These are phyloP conservation scores for Colletotrichum liaoningense DNA, from an alignment of 2,329 filamentous ascomycete genomes.

Conservation along the genomic window DNA sequence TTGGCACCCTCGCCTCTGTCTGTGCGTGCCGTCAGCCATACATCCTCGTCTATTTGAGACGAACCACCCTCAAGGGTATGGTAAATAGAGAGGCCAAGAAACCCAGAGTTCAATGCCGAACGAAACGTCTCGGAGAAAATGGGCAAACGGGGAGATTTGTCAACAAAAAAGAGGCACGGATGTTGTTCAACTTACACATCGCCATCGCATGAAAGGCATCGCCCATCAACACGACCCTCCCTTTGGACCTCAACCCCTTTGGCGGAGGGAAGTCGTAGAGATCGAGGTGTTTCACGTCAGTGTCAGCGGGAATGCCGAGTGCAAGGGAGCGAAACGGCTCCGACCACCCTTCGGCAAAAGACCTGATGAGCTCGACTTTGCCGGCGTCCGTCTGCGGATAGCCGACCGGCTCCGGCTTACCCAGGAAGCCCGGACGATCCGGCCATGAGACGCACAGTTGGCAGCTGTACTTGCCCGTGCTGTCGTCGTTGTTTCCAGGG, in stretches of 20 bases:
- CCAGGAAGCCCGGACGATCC: constrained; percentile 48
- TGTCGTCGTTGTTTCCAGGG: constrained; percentile 52
- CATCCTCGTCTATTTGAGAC: neutral
- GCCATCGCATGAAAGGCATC: constrained; percentile 70
- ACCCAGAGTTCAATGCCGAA: neutral
- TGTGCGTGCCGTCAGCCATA: constrained; percentile 41
- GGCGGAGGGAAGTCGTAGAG: constrained; percentile 61
- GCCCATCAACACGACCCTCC: constrained; percentile 60
- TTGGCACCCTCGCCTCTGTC: constrained; percentile 69
- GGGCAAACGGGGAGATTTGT: neutral
- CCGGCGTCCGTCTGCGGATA: constrained; percentile 54
- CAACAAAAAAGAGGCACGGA: neutral
- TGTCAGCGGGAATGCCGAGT: constrained; percentile 51
- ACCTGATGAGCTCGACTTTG: constrained; percentile 54
- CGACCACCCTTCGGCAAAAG: constrained; percentile 57
- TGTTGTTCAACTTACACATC: constrained; percentile 61
- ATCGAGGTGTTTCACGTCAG: constrained; percentile 56
- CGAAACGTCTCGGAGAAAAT: neutral
- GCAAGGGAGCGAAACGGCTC: constrained; percentile 60
- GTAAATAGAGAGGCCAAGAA: neutral
- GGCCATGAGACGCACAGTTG: constrained; percentile 67
- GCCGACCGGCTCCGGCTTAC: constrained; percentile 44
- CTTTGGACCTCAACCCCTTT: constrained; percentile 47
- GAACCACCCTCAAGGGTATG: neutral
- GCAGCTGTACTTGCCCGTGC: constrained; percentile 49